Evolutionary conservation across 2,329 filamentous ascomycete species (phyloP).

Genomic region (Lecanoromycetidae sp.): DNA sequence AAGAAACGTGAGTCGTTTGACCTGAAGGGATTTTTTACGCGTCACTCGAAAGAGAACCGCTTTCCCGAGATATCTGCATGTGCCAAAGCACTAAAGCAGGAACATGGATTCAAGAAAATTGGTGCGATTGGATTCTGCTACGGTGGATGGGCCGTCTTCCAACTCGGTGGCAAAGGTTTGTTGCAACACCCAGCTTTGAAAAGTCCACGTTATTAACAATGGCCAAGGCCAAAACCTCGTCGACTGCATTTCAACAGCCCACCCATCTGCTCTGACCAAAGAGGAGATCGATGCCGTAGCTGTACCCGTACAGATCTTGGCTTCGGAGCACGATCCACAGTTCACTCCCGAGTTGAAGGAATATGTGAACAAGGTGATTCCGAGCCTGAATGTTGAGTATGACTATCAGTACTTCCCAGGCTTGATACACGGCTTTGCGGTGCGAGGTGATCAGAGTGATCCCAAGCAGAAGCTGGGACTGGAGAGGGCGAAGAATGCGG

Average conservation of each 20-base stretch:
- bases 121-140: constrained; percentile 39
- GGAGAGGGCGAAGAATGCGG: constrained; percentile 37
- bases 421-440: constrained; percentile 35
- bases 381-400: constrained; percentile 30
- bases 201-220: not conserved
- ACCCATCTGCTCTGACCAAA: constrained; percentile 34
- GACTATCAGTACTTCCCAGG: constrained; percentile 43
- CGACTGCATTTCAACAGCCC: constrained; percentile 35
- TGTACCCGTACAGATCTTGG: constrained; percentile 42
- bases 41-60: constrained; percentile 27
- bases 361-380: constrained; percentile 31
- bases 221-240: constrained; percentile 26
- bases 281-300: constrained; percentile 35
- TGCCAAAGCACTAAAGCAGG: constrained; percentile 27
- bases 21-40: constrained; percentile 26
- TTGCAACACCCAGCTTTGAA: not conserved
- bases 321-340: constrained; percentile 36
- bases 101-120: constrained; percentile 31
- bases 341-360: constrained; percentile 38
- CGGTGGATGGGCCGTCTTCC: constrained; percentile 39
- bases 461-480: constrained; percentile 34
- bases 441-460: constrained; percentile 32
- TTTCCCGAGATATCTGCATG: constrained; percentile 31
- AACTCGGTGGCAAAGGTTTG: constrained; percentile 33
- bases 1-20: constrained; percentile 26